Conservation (phyloP, 176 grass and related monocot genomes). For the Oryza punctata region DNA sequence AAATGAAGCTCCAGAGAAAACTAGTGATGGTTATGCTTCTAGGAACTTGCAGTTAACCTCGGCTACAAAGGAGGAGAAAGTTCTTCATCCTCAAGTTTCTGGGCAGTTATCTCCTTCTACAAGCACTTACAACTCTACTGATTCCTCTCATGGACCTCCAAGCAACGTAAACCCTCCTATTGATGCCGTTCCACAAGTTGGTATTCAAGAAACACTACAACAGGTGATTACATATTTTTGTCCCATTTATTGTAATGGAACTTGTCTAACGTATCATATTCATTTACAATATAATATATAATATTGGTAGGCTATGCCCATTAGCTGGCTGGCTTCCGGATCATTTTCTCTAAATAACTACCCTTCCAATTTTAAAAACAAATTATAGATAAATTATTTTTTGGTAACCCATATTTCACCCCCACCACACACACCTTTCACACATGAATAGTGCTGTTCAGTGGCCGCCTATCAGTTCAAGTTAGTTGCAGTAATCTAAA, state of each 20-base stretch:
- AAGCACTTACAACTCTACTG: slow-evolving; percentile 49
- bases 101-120: slow-evolving; percentile 43
- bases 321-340: neutral
- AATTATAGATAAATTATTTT: slow-evolving; percentile 14
- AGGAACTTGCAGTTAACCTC: slow-evolving; percentile 42
- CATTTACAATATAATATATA: neutral
- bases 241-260: neutral
- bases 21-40: slow-evolving; percentile 28
- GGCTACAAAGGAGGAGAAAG: slow-evolving; percentile 54
- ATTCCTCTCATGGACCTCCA: slow-evolving; percentile 55
- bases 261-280: neutral
- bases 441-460: no score
- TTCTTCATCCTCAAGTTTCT: slow-evolving; percentile 52
- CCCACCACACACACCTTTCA: no score
- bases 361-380: neutral
- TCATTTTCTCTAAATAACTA: neutral
- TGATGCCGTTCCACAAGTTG: slow-evolving; percentile 50
- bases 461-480: no score
- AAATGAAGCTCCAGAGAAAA: slow-evolving; percentile 51
- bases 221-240: slow-evolving; percentile 53
- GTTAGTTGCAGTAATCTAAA: no score
- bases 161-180: slow-evolving; percentile 44
- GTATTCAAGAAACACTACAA: slow-evolving; percentile 70
- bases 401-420: neutral
- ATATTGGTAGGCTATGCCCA: neutral